Conservation (phyloP, 2,329 filamentous ascomycete genomes). For the Fusarium sacchari region DNA sequence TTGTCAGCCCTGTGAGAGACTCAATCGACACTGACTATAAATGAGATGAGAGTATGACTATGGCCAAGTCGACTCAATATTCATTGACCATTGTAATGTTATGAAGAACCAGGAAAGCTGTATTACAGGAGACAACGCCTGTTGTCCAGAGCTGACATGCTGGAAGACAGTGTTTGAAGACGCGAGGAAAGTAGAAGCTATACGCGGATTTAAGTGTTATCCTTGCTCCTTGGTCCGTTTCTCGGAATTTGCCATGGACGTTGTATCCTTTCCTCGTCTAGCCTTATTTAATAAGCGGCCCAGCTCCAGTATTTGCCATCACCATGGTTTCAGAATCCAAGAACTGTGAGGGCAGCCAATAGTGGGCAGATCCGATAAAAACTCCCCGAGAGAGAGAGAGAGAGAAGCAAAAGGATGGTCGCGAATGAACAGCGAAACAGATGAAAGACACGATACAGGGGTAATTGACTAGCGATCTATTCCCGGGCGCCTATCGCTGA, state of each 20-base stretch:
- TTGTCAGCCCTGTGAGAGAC: neutral
- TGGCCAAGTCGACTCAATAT: neutral
- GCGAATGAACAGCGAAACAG: neutral
- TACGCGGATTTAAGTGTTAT: neutral
- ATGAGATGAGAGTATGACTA: too few relatives aligned
- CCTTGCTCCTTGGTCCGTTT: slow-evolving; percentile 3
- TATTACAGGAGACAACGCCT: neutral
- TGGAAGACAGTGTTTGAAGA: neutral
- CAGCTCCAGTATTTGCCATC: neutral
- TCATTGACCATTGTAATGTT: neutral
- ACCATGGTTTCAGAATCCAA: slow-evolving; percentile 20
- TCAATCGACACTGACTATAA: neutral
- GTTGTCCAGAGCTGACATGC: neutral
- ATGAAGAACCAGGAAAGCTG: neutral
- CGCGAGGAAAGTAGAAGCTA: neutral
- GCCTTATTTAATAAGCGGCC: neutral
- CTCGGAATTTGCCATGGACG: neutral
- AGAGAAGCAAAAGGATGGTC: neutral
- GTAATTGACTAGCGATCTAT: neutral
- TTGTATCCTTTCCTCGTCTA: slow-evolving; percentile 18
- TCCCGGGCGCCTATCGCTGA: neutral
- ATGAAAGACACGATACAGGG: neutral
- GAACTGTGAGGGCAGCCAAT: neutral
- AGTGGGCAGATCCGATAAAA: neutral
- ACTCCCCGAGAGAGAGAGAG: neutral